Evolutionary conservation across 257 asterid genomes (phyloP).

Genomic region (Capsicum rhomboideum): DNA sequence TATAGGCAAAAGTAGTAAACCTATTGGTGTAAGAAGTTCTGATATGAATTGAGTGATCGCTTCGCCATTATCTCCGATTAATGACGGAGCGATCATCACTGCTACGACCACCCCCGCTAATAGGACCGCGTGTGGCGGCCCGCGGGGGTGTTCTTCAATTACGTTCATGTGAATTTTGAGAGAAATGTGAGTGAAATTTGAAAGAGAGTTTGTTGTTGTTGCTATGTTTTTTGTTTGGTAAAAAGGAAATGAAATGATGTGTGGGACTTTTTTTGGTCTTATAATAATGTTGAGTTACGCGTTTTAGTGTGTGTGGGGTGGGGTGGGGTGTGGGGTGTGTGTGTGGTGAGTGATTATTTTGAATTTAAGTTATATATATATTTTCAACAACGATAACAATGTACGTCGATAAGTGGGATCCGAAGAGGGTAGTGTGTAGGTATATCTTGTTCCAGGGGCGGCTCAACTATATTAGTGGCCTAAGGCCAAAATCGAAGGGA

Average conservation of each 20-base stretch:
- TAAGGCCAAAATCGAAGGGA: too few relatives aligned
- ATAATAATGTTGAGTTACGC: background rate
- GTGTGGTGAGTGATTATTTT: background rate
- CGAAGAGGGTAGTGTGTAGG: too few relatives aligned
- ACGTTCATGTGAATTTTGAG: background rate
- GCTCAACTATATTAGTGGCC: too few relatives aligned
- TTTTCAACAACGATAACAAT: too few relatives aligned
- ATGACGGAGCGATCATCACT: slow-evolving; percentile 49
- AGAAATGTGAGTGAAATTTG: background rate
- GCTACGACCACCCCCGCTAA: slow-evolving; percentile 59
- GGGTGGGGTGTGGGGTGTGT: background rate
- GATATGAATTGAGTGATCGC: slow-evolving; percentile 75
- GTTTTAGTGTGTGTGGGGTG: background rate
- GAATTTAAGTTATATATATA: background rate
- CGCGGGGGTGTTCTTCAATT: slow-evolving; percentile 67
- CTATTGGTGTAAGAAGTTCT: slow-evolving; percentile 67
- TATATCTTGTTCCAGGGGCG: too few relatives aligned
- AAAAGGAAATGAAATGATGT: background rate
- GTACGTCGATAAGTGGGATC: too few relatives aligned
- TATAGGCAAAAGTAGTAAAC: slow-evolving; percentile 71
- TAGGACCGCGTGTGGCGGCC: slow-evolving; percentile 69
- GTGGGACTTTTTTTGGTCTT: background rate
- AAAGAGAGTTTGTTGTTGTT: background rate
- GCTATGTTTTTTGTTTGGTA: background rate
- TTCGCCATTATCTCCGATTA: slow-evolving; percentile 78